Percentiles rank a stretch among this genome's conserved stretches.
These are phyloP conservation scores for Trichoderma erinaceum DNA, from an alignment of 495 filamentous ascomycete species.

Conservation along the genomic window DNA sequence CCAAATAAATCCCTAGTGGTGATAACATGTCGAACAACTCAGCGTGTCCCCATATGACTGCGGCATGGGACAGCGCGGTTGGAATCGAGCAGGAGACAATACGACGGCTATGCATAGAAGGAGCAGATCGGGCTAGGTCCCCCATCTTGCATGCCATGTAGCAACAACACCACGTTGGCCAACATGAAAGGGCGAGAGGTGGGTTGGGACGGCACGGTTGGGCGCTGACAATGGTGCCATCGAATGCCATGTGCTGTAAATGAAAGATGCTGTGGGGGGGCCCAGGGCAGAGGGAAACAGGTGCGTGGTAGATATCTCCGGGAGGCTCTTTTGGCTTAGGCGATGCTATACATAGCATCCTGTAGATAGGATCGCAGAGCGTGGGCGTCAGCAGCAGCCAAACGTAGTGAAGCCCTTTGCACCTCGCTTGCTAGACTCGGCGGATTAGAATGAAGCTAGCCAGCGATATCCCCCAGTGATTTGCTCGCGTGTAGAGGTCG, in stretches of 20 bases:
- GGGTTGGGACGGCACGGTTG: slow-evolving; percentile 14
- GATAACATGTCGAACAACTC: too few relatives aligned
- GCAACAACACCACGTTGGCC: neutral
- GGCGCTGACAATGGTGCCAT: slow-evolving; percentile 9
- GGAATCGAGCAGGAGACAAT: too few relatives aligned
- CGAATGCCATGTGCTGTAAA: slow-evolving; percentile 10
- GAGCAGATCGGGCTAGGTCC: neutral
- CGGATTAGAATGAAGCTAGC: neutral
- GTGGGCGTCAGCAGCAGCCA: neutral
- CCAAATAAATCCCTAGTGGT: too few relatives aligned
- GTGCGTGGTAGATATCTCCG: neutral
- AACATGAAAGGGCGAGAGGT: neutral
- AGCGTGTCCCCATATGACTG: too few relatives aligned
- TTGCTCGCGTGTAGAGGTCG: neutral
- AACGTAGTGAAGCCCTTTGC: neutral
- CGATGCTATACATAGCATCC: slow-evolving; percentile 1
- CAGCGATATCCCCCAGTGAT: neutral
- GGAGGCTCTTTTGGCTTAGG: neutral
- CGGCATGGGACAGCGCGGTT: too few relatives aligned
- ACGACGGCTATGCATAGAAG: too few relatives aligned
- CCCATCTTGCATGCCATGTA: neutral
- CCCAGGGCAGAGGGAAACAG: too few relatives aligned
- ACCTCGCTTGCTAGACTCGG: slow-evolving; percentile 14
- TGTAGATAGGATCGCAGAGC: neutral
- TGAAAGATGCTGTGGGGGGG: neutral